Conservation (phyloP, 2,329 filamentous ascomycete genomes). For the Penicillium vulpinum region DNA sequence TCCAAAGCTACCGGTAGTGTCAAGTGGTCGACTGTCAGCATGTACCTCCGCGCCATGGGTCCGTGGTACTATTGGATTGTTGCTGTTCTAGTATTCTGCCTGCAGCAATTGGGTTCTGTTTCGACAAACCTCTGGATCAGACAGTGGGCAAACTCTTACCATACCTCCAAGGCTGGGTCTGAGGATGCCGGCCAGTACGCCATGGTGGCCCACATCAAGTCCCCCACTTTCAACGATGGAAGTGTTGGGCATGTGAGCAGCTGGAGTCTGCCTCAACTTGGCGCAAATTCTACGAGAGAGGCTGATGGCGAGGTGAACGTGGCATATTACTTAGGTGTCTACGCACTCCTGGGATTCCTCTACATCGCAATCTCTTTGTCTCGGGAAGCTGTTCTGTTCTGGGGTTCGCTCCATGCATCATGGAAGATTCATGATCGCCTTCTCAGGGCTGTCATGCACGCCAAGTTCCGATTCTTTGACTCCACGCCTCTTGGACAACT, state of each 20-base stretch:
- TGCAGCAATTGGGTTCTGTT: slow-evolving; percentile 82
- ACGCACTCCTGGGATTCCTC: slow-evolving; percentile 73
- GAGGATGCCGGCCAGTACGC: slow-evolving; percentile 43
- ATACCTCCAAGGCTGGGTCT: slow-evolving; percentile 42
- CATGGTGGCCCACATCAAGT: slow-evolving; percentile 40
- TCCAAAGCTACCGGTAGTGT: slow-evolving; percentile 82
- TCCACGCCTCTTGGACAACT: slow-evolving; percentile 92
- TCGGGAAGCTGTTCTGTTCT: slow-evolving; percentile 86
- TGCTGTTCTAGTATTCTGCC: slow-evolving; percentile 70
- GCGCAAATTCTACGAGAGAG: slow-evolving; percentile 17
- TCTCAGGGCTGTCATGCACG: slow-evolving; percentile 76
- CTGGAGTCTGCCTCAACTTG: slow-evolving; percentile 32
- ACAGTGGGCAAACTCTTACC: slow-evolving; percentile 91
- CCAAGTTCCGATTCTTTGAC: slow-evolving; percentile 97
- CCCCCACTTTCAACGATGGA: slow-evolving; percentile 39
- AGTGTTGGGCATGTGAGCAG: slow-evolving; percentile 37
- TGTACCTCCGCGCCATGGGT: slow-evolving; percentile 92
- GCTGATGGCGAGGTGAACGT: slow-evolving; percentile 65
- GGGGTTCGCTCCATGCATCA: slow-evolving; percentile 85
- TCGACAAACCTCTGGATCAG: slow-evolving; percentile 94
- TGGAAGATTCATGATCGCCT: slow-evolving; percentile 77
- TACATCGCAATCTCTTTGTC: slow-evolving; percentile 81
- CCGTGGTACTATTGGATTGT: slow-evolving; percentile 91
- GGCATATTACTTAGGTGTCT: slow-evolving; percentile 78
- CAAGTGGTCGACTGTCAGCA: slow-evolving; percentile 78